A percentile compares a stretch with the other conserved stretches of the same genome.
These are phyloP conservation scores for Mortierella sp. DNA, from an alignment of 371 early-diverging fungal species.

Conservation along the genomic window DNA sequence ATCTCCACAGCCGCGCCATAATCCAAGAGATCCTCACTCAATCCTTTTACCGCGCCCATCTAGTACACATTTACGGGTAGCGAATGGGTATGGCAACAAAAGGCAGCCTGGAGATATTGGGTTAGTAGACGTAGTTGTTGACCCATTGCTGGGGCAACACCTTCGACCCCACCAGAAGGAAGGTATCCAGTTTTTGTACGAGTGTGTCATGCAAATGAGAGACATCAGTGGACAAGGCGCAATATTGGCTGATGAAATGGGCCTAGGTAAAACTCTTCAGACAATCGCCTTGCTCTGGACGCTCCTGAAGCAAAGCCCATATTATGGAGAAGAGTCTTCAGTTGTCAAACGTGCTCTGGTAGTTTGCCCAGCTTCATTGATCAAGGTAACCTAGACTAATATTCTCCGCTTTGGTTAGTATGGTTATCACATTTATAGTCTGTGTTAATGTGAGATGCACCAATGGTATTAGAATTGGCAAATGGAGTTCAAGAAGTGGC, in stretches of 20 bases:
- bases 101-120: conserved; percentile 29
- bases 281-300: conserved; percentile 76
- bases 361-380: conserved; percentile 74
- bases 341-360: conserved; percentile 63
- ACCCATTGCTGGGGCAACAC: conserved; percentile 61
- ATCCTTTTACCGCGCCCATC: conserved; percentile 38
- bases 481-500: conserved; percentile 76
- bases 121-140: conserved; percentile 69
- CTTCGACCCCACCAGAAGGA: conserved; percentile 72
- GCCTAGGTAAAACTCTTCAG: conserved; percentile 73
- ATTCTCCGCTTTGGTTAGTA: background rate
- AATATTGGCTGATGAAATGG: conserved; percentile 75
- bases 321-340: conserved; percentile 43
- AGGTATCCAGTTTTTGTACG: conserved; percentile 73
- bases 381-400: conserved; percentile 42
- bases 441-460: background rate
- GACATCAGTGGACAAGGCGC: conserved; percentile 67
- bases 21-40: conserved; percentile 25
- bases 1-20: conserved; percentile 30
- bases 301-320: conserved; percentile 65
- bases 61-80: conserved; percentile 23
- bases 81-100: conserved; percentile 18
- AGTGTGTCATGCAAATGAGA: conserved; percentile 64
- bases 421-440: background rate
- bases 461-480: conserved; percentile 64